Evolutionary conservation across 352 stramenopile species (phyloP).

Genomic region (Globisporangium parvum): DNA sequence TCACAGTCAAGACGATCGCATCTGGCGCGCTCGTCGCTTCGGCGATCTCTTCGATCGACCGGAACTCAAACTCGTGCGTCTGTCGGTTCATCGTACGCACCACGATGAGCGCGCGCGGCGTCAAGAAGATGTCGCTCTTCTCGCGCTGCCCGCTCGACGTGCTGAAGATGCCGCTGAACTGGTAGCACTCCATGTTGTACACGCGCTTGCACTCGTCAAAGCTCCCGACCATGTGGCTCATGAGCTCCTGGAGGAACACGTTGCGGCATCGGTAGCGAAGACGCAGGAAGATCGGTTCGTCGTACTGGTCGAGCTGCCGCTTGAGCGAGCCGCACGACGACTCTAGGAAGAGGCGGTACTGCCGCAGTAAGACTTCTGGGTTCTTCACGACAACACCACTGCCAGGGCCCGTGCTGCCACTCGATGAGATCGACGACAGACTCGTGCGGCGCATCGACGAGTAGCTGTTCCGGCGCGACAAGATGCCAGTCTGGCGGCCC

Average conservation of each 20-base stretch:
- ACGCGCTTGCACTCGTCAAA: conserved; percentile 76
- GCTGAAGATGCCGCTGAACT: conserved; percentile 73
- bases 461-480: conserved; percentile 22
- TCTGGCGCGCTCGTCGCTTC: conserved; percentile 40
- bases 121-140: conserved; percentile 69
- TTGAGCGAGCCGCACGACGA: conserved; percentile 48
- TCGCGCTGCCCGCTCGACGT: conserved; percentile 63
- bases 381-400: conserved; percentile 50
- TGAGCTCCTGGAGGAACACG: conserved; percentile 75
- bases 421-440: conserved; percentile 39
- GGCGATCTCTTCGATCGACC: conserved; percentile 46
- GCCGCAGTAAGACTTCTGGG: conserved; percentile 57
- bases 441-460: conserved; percentile 15
- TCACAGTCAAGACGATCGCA: conserved; percentile 49
- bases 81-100: conserved; percentile 59
- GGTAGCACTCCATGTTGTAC: conserved; percentile 59
- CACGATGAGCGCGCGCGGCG: conserved; percentile 54
- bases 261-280: conserved; percentile 75
- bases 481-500: conserved; percentile 16
- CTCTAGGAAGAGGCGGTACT: conserved; percentile 76
- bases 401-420: conserved; percentile 19
- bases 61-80: conserved; percentile 74
- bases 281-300: conserved; percentile 56
- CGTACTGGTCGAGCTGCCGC: conserved; percentile 51
- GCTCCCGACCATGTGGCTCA: conserved; percentile 69